Conservation (phyloP, 805 yeast species). For the Ogataea naganishii region DNA sequence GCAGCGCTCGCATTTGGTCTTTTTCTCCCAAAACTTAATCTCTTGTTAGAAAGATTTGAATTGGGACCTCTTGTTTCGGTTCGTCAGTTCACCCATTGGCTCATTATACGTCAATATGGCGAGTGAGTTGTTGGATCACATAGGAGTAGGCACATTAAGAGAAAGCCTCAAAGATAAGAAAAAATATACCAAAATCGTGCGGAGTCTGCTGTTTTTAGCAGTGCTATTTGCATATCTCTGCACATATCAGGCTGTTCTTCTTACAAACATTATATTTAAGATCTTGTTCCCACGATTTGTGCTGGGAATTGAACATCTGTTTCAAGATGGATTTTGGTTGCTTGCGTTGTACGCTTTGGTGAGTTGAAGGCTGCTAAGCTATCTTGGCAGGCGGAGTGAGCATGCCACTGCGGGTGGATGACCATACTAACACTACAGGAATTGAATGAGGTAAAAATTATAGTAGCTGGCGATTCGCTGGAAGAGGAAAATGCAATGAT, state of each 20-base stretch:
- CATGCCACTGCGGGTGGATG: no score
- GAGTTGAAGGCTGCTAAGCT: conserved; percentile 3
- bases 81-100: background rate
- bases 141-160: conserved; percentile 11
- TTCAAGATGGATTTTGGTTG: conserved; percentile 24
- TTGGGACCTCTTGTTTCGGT: no score
- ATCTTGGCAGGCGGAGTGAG: conserved; percentile 14
- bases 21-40: no score
- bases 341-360: conserved; percentile 21
- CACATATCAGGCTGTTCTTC: conserved; percentile 9
- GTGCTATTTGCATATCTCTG: conserved; percentile 11
- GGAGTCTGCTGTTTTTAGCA: conserved; percentile 14
- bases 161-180: conserved; percentile 3
- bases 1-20: no score
- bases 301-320: conserved; percentile 11
- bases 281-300: conserved; percentile 15
- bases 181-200: conserved; percentile 8
- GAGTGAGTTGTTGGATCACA: conserved; percentile 13
- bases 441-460: conserved; percentile 28
- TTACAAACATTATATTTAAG: no score
- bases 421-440: conserved; percentile 13
- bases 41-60: no score
- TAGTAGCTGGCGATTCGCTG: conserved; percentile 34
- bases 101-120: conserved; percentile 6
- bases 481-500: conserved; percentile 27